phyloP scores from a whole-genome alignment of 768 basidiomycete genomes.

The Mycena vulgaris region DNA sequence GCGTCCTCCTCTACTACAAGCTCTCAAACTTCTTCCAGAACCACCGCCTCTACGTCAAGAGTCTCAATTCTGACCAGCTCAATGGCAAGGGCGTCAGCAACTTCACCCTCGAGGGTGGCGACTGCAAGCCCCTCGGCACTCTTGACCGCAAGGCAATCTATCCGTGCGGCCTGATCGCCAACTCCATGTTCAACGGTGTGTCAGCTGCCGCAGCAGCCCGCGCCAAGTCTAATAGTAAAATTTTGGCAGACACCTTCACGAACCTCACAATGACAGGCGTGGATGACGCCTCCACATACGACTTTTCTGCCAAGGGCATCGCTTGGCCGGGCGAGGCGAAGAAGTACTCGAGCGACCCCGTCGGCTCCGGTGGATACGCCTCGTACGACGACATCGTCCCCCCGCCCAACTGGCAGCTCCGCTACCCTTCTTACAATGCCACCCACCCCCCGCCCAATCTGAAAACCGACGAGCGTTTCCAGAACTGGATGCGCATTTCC shows the following conservation, averaged over 20 bases:
- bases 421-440: constrained; percentile 82
- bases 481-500: constrained; percentile 99
- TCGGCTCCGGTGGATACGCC: constrained; percentile 63
- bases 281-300: constrained; percentile 69
- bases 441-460: constrained; percentile 80
- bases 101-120: constrained; percentile 70
- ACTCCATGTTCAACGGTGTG: constrained; percentile 95
- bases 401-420: constrained; percentile 91
- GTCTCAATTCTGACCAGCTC: constrained; percentile 87
- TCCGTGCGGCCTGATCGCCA: constrained; percentile 97
- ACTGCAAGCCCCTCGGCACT: constrained; percentile 91
- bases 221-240: background rate
- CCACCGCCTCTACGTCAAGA: constrained; percentile 97
- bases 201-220: background rate
- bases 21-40: constrained; percentile 98
- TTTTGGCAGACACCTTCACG: constrained; percentile 82
- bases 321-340: constrained; percentile 97
- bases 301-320: constrained; percentile 84
- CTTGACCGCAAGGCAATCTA: constrained; percentile 76
- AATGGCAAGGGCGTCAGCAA: constrained; percentile 75
- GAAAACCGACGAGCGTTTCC: constrained; percentile 89
- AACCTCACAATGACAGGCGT: constrained; percentile 68
- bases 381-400: constrained; percentile 81
- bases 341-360: constrained; percentile 83
- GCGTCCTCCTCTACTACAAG: constrained; percentile 96